A percentile compares a stretch with the other conserved stretches of the same genome.
Conservation (phyloP, 345 rosid species). For the Cardamine resedifolia region DNA sequence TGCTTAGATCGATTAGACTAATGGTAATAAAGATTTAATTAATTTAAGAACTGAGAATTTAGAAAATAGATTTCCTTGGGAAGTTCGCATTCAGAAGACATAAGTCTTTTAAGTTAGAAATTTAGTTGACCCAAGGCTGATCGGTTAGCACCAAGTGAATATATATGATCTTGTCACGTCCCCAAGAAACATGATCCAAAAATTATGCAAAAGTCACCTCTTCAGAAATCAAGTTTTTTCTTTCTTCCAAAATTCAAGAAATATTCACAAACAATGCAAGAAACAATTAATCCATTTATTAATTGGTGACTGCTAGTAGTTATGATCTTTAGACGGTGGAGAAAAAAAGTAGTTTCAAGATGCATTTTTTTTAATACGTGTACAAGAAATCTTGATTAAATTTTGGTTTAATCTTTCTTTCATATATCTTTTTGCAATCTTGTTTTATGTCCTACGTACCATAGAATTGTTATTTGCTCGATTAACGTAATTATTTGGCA, state of each 20-base stretch:
- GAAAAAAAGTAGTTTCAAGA: background rate
- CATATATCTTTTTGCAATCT: background rate
- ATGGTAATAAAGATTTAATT: background rate
- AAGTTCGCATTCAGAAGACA: constrained; percentile 18
- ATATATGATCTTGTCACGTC: constrained; percentile 26
- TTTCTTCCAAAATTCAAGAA: background rate
- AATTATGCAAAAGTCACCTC: constrained; percentile 21
- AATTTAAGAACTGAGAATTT: constrained; percentile 4
- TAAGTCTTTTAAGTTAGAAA: constrained; percentile 26
- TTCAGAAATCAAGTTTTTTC: background rate
- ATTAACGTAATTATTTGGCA: background rate
- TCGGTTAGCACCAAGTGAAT: constrained; percentile 22
- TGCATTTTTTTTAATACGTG: background rate
- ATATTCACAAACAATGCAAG: background rate
- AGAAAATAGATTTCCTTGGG: constrained; percentile 13
- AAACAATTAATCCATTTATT: background rate
- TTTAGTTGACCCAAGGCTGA: constrained; percentile 19
- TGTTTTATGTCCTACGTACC: constrained; percentile 2
- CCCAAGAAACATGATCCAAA: constrained; percentile 39
- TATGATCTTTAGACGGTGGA: background rate
- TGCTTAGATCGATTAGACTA: background rate
- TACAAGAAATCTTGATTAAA: background rate
- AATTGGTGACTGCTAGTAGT: background rate
- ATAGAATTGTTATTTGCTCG: background rate
- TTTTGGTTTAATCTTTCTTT: too few species aligned